Evolutionary conservation across 2,329 filamentous ascomycete species (phyloP).

Genomic region (Bisporella sp.): DNA sequence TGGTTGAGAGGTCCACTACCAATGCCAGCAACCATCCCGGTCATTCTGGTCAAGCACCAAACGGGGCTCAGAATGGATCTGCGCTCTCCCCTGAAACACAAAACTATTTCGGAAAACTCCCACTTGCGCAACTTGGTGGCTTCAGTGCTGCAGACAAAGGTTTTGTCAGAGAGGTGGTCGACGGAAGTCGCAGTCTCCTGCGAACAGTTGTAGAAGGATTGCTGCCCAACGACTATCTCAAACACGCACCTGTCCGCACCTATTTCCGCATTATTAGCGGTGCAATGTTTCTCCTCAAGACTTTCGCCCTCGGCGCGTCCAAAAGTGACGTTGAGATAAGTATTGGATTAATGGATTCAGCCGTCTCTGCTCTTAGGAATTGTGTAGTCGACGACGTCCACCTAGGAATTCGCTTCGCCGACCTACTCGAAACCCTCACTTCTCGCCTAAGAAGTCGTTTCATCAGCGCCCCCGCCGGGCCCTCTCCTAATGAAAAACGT

Average conservation of each 20-base stretch:
- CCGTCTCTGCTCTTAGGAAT: conserved; percentile 65
- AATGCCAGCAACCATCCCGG: conserved; percentile 47
- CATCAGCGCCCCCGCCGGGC: conserved; percentile 53
- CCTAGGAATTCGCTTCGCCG: conserved; percentile 75
- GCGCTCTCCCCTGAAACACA: conserved; percentile 56
- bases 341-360: conserved; percentile 67
- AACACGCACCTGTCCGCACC: conserved; percentile 75
- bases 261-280: conserved; percentile 84
- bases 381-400: conserved; percentile 83
- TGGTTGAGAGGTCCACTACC: conserved; percentile 85
- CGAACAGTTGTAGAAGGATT: conserved; percentile 71
- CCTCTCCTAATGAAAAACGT: conserved; percentile 22
- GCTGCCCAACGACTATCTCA: conserved; percentile 66
- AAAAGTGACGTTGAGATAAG: conserved; percentile 72
- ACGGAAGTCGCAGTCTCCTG: conserved; percentile 70
- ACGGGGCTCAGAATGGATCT: conserved; percentile 30
- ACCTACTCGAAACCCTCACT: conserved; percentile 73
- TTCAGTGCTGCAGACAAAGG: conserved; percentile 62
- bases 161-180: conserved; percentile 70
- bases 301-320: conserved; percentile 73
- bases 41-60: conserved; percentile 28
- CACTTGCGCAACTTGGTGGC: conserved; percentile 55
- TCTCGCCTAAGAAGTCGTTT: conserved; percentile 68
- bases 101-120: conserved; percentile 57
- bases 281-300: conserved; percentile 79